Percentiles rank a stretch among this genome's conserved stretches.
These are phyloP conservation scores for Lactarius akahatsu DNA, from an alignment of 768 basidiomycete genomes.

Conservation along the genomic window DNA sequence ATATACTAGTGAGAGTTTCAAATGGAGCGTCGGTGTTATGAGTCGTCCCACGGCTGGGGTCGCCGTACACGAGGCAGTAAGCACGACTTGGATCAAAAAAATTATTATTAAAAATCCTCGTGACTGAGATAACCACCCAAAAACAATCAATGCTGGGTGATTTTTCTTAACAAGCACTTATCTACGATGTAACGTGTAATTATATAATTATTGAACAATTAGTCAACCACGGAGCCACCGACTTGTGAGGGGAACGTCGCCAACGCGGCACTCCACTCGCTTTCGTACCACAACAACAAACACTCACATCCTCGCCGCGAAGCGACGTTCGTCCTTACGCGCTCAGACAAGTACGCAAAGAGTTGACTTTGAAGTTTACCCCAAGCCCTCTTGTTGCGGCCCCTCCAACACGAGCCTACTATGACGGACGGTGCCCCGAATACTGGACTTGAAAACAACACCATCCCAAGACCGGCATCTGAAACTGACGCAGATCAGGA, in stretches of 20 bases:
- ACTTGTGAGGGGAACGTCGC: background rate
- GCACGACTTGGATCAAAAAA: too few relatives aligned
- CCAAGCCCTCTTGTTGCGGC: background rate
- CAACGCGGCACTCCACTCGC: constrained; percentile 5
- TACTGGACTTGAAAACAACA: constrained; percentile 9
- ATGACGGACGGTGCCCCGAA: constrained; percentile 22
- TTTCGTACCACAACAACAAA: constrained; percentile 11
- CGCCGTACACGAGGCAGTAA: too few relatives aligned
- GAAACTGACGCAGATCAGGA: constrained; percentile 46
- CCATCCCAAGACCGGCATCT: constrained; percentile 9
- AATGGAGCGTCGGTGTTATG: too few relatives aligned
- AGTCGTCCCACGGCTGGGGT: too few relatives aligned
- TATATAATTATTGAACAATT: background rate
- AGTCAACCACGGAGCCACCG: background rate
- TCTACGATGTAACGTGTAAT: background rate
- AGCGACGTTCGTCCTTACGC: constrained; percentile 8
- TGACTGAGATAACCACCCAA: too few relatives aligned
- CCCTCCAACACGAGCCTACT: background rate
- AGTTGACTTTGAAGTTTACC: background rate
- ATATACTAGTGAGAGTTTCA: too few relatives aligned
- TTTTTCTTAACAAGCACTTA: too few relatives aligned
- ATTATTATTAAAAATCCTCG: too few relatives aligned
- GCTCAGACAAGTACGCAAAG: constrained; percentile 2
- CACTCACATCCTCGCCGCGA: background rate
- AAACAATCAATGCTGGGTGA: too few relatives aligned